Conservation (phyloP, 1,284 basidiomycete genomes). For the Cryptococcus jaspeensis region DNA sequence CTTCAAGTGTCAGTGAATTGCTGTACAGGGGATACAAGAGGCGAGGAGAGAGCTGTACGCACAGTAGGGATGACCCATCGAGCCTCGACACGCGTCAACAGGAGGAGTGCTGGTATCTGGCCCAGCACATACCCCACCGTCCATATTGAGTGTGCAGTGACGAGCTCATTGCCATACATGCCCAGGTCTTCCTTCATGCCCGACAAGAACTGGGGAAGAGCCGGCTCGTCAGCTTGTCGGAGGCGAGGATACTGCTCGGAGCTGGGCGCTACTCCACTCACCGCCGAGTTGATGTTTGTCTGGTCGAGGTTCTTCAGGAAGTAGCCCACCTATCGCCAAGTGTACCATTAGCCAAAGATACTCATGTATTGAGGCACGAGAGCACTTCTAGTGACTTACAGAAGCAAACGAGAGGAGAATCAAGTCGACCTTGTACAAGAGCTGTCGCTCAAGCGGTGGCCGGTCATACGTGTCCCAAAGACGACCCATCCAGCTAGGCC, state of each 20-base stretch:
- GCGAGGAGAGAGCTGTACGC: constrained; percentile 2
- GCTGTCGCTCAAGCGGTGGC: constrained; percentile 29
- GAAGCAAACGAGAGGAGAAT: constrained; percentile 41
- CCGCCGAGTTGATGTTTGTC: constrained; percentile 37
- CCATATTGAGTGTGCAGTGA: constrained; percentile 37
- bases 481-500: constrained; percentile 24
- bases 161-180: constrained; percentile 40
- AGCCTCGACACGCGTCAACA: constrained; percentile 42
- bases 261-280: constrained; percentile 9
- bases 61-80: constrained; percentile 34
- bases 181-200: constrained; percentile 69
- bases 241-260: background rate
- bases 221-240: background rate
- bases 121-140: constrained; percentile 43
- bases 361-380: no score
- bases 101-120: constrained; percentile 41
- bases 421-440: constrained; percentile 45
- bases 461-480: constrained; percentile 45
- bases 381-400: constrained; percentile 22
- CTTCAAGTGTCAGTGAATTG: background rate
- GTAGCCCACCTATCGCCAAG: constrained; percentile 39
- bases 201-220: constrained; percentile 9
- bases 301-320: constrained; percentile 42
- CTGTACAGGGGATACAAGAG: background rate
- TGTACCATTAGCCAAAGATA: no score